phyloP scores from a whole-genome alignment of 345 rosid genomes.

The Populus alba region DNA sequence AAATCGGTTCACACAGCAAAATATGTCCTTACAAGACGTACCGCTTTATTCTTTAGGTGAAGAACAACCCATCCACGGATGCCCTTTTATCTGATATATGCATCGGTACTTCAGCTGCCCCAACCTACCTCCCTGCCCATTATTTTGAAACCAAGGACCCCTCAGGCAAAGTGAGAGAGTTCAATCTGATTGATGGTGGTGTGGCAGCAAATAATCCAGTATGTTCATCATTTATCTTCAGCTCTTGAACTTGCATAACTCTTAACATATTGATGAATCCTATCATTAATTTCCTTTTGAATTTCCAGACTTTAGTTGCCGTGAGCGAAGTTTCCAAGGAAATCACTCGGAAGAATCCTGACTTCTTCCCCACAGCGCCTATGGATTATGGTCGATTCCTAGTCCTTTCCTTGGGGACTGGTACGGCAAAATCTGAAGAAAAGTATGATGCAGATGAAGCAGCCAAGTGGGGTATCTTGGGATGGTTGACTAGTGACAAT shows the following conservation, averaged over 20 bases:
- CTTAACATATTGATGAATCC: too few relatives aligned
- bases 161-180: conserved; percentile 34
- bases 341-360: conserved; percentile 32
- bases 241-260: too few relatives aligned
- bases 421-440: conserved; percentile 32
- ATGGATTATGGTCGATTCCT: conserved; percentile 46
- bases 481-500: conserved; percentile 53
- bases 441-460: conserved; percentile 42
- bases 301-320: conserved; percentile 41
- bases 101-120: conserved; percentile 66
- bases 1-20: too few relatives aligned
- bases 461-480: conserved; percentile 61
- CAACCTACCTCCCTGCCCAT: conserved; percentile 61
- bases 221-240: neutral
- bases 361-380: conserved; percentile 42
- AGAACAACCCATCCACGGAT: conserved; percentile 33
- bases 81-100: conserved; percentile 58
- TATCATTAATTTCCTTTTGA: too few relatives aligned
- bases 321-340: conserved; percentile 53
- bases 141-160: conserved; percentile 35
- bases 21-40: too few relatives aligned
- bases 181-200: conserved; percentile 74
- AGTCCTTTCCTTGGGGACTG: conserved; percentile 66
- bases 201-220: conserved; percentile 79
- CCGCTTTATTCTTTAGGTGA: conserved; percentile 22